Evolutionary conservation across 2,329 filamentous ascomycete species (phyloP), one percentile per base, ranked within the genome.

Genomic region (Xylariaceae sp.): DNA sequence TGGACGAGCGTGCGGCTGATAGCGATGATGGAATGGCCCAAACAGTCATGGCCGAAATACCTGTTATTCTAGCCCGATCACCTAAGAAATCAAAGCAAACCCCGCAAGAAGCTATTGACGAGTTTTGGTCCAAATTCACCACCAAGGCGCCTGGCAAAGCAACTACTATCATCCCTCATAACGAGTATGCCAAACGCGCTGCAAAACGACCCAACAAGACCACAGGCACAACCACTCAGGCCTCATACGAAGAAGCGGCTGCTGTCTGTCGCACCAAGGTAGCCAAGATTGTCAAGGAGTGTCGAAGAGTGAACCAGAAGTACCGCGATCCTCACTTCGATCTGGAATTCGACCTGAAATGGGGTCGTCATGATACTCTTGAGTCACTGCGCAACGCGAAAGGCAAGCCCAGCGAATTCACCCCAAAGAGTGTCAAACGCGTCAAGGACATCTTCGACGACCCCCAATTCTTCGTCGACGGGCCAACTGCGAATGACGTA

Each of bases 291-390:
- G 73, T 80, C 39, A 71, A 72, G 46, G 79, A 83, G 59, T 94
- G 88, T 62, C 75, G 81, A 19, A 77, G 86, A 7, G 73, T 89
- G 46, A 95, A 95, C 65, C 85, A 89, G 59, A 92, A 89, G 65
- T 95, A 94, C 62, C 79, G 85, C 14, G 88, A 94, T 60, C 80
- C 83, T n/a, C 82, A 93, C 63, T 95, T 95, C 61, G 86, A 95
- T 62, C 81, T 95, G 41, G 88, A 93, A 60, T 71, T 79, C 29
- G 87, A 91, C 62, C 73, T 90, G 50, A 86, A 88, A 66, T 71
- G 71, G 29, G 67, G 69, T n/a, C 65, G 62, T 5, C 68, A 69
- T 34, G 73, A 80, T 56, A 79, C 74, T 23, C 67, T 79, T 20
- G 64, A 73, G 47, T 69, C 68, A 27, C 68, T 74, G 17, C 59